A percentile compares a stretch with the other conserved stretches of the same genome.
Conservation (phyloP, 148 eudicot genomes). For the Silene latifolia region DNA sequence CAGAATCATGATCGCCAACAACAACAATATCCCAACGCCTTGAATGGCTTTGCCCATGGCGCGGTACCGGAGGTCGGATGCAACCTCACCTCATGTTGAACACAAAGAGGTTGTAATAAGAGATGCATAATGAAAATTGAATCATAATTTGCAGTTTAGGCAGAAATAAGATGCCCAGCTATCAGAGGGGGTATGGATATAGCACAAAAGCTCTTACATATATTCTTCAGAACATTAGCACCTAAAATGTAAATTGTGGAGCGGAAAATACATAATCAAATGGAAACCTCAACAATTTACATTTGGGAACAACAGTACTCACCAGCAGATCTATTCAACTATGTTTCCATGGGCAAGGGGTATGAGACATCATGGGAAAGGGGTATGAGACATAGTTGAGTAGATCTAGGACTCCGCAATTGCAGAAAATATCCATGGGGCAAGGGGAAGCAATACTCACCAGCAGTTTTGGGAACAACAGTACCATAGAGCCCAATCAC, state of each 20-base stretch:
- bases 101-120: not conserved
- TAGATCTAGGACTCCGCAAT: not conserved
- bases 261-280: not conserved
- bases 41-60: not conserved
- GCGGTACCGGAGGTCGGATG: not conserved
- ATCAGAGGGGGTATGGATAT: not conserved
- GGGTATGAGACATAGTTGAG: not conserved
- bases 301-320: too few species aligned
- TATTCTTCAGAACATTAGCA: not conserved
- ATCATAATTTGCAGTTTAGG: not conserved
- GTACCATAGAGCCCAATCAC: conserved; percentile 88
- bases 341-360: too few species aligned
- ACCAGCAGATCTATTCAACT: too few species aligned
- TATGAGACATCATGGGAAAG: not conserved
- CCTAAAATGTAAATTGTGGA: conserved; percentile 6
- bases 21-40: not conserved
- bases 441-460: conserved; percentile 33
- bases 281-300: not conserved
- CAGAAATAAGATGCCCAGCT: not conserved
- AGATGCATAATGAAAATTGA: not conserved
- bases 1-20: not conserved
- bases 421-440: conserved; percentile 4
- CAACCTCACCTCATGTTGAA: not conserved
- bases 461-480: conserved; percentile 82
- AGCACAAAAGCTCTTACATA: not conserved